Percentiles rank a stretch among this genome's conserved stretches.
phyloP scores from a whole-genome alignment of 139 green algal genomes.

The Asterochloris sp. region DNA sequence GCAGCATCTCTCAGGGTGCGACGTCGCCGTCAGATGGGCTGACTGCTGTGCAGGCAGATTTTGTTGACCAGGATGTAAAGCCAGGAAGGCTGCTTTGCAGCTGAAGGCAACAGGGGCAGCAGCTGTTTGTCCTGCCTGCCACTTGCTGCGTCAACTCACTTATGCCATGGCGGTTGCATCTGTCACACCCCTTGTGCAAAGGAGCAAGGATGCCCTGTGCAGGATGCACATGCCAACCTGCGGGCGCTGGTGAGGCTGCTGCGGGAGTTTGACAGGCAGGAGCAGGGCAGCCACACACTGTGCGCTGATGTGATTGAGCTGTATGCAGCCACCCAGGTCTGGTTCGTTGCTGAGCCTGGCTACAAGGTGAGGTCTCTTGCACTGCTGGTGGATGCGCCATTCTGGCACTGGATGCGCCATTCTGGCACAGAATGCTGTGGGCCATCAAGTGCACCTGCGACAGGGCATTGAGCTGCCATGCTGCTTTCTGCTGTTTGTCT shows the following conservation, averaged over 20 bases:
- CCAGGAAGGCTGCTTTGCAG: neutral
- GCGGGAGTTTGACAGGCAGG: slow-evolving; percentile 42
- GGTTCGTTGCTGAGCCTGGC: slow-evolving; percentile 58
- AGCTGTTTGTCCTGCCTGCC: neutral
- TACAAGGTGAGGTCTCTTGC: slow-evolving; percentile 40
- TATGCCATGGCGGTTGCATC: neutral
- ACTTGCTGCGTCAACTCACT: neutral
- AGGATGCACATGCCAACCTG: slow-evolving; percentile 37
- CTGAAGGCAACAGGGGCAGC: neutral
- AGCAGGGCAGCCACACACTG: slow-evolving; percentile 44
- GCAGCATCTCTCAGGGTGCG: too few species aligned
- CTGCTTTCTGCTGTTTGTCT: neutral
- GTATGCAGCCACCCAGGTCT: slow-evolving; percentile 56
- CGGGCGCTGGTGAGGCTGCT: slow-evolving; percentile 37
- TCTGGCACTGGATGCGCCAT: neutral
- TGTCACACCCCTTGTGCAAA: neutral
- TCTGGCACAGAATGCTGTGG: neutral
- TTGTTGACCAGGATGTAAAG: neutral
- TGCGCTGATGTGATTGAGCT: slow-evolving; percentile 56
- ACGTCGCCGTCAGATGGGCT: too few species aligned
- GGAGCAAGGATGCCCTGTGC: neutral
- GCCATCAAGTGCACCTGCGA: neutral
- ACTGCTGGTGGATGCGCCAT: neutral
- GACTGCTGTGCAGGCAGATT: neutral
- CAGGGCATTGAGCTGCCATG: neutral